Evolutionary conservation across 768 basidiomycete species (phyloP).

Genomic region (Boletus tylopilopsis): DNA sequence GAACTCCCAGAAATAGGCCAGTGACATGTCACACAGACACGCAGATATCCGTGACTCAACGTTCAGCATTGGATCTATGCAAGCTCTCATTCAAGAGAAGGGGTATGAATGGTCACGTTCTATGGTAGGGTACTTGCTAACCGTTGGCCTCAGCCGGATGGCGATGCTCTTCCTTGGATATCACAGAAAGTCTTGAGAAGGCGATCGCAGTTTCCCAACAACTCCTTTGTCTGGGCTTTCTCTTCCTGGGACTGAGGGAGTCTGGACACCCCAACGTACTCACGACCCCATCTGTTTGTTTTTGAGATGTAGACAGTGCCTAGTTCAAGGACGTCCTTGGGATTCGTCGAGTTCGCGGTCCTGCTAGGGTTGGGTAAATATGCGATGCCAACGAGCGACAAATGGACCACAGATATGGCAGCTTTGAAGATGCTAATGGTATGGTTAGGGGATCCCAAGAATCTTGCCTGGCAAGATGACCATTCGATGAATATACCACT

Average conservation of each 20-base stretch:
- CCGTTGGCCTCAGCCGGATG: constrained; percentile 12
- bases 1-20: constrained; percentile 29
- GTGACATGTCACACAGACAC: too few relatives aligned
- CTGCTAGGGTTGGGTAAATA: constrained; percentile 39
- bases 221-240: constrained; percentile 39
- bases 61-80: constrained; percentile 3
- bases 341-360: not conserved
- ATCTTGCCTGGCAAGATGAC: constrained; percentile 50
- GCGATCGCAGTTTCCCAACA: constrained; percentile 54
- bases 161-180: constrained; percentile 25
- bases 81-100: not conserved
- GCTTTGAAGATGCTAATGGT: constrained; percentile 59
- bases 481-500: not conserved
- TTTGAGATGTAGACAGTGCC: constrained; percentile 50
- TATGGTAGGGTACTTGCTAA: not conserved
- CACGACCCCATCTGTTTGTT: constrained; percentile 53
- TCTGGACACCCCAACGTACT: constrained; percentile 45
- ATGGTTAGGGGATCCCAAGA: constrained; percentile 65
- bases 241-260: constrained; percentile 53
- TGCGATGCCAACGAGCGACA: constrained; percentile 55
- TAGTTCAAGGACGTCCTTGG: constrained; percentile 13
- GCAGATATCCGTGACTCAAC: too few relatives aligned
- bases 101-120: not conserved
- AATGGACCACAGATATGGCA: constrained; percentile 62
- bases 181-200: constrained; percentile 42